Evolutionary conservation across 768 basidiomycete genomes (phyloP).

Genomic region (Mrakia blollopis): DNA sequence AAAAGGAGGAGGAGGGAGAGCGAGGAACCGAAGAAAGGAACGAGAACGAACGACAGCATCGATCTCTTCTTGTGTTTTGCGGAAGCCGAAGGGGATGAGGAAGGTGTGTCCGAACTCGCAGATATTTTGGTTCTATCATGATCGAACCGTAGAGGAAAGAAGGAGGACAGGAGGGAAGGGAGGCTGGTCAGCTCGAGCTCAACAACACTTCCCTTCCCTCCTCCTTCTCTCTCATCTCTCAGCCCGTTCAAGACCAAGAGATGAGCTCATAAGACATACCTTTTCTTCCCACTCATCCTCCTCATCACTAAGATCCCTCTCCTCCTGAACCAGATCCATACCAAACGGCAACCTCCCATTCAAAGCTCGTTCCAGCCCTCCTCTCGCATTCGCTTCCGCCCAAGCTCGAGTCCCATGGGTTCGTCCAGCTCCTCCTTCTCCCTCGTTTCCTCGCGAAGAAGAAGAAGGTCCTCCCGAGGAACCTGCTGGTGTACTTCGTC

Average conservation of each 20-base stretch:
- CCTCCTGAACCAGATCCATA: constrained; percentile 9
- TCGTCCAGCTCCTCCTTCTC: not conserved
- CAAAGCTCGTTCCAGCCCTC: constrained; percentile 1
- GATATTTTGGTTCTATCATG: not conserved
- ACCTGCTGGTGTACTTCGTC: not conserved
- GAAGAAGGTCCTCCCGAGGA: not conserved
- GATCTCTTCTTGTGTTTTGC: constrained; percentile 6
- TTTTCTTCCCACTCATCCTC: constrained; percentile 15
- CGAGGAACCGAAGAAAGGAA: not conserved
- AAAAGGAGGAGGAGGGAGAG: not conserved
- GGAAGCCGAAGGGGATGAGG: constrained; percentile 5
- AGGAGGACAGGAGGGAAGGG: not conserved
- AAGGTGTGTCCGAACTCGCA: constrained; percentile 7
- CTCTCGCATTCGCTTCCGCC: constrained; percentile 9
- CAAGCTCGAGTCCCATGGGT: constrained; percentile 5
- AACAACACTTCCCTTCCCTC: not conserved
- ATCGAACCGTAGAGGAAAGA: too few species aligned
- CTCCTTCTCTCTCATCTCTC: not conserved
- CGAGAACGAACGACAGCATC: not conserved
- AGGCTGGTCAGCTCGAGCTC: not conserved
- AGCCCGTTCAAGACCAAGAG: too few species aligned
- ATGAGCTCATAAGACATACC: not conserved
- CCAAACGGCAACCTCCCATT: constrained; percentile 15
- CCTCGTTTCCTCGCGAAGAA: not conserved
- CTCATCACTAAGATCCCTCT: constrained; percentile 7